Conservation (phyloP, 331 rosid species). For the Cydonia oblonga region DNA sequence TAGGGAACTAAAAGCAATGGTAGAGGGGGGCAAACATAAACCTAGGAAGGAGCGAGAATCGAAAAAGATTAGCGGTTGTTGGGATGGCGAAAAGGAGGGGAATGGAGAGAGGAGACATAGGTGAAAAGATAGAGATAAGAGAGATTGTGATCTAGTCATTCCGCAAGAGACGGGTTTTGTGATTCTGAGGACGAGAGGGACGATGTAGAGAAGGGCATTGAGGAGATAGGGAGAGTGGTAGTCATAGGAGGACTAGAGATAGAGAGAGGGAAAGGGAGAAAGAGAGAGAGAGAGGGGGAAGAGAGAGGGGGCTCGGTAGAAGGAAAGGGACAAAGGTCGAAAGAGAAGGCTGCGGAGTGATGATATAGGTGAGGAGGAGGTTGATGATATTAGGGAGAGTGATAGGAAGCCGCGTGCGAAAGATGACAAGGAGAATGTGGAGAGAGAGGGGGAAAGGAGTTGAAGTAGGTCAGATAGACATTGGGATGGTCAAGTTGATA, state of each 20-base stretch:
- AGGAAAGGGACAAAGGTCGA: slow-evolving; percentile 37
- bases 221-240: slow-evolving; percentile 29
- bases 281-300: slow-evolving; percentile 12
- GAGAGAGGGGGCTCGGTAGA: slow-evolving; percentile 4
- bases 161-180: slow-evolving; percentile 38
- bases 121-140: slow-evolving; percentile 16
- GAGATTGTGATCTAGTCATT: not conserved
- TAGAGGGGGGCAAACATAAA: slow-evolving; percentile 42
- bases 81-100: slow-evolving; percentile 34
- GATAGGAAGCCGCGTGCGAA: slow-evolving; percentile 57
- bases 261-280: slow-evolving; percentile 21
- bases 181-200: slow-evolving; percentile 32
- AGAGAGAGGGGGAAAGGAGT: slow-evolving; percentile 38
- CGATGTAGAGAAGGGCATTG: slow-evolving; percentile 24
- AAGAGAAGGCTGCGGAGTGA: slow-evolving; percentile 39
- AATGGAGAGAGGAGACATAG: slow-evolving; percentile 30
- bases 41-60: slow-evolving; percentile 47
- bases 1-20: slow-evolving; percentile 25
- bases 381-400: slow-evolving; percentile 33
- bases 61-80: slow-evolving; percentile 43
- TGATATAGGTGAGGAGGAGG: slow-evolving; percentile 26
- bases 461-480: slow-evolving; percentile 36
- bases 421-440: slow-evolving; percentile 46
- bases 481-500: slow-evolving; percentile 36
- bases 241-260: slow-evolving; percentile 20